Evolutionary conservation across 2,329 filamentous ascomycete genomes (phyloP).

Genomic region (Fusarium albosuccineum): DNA sequence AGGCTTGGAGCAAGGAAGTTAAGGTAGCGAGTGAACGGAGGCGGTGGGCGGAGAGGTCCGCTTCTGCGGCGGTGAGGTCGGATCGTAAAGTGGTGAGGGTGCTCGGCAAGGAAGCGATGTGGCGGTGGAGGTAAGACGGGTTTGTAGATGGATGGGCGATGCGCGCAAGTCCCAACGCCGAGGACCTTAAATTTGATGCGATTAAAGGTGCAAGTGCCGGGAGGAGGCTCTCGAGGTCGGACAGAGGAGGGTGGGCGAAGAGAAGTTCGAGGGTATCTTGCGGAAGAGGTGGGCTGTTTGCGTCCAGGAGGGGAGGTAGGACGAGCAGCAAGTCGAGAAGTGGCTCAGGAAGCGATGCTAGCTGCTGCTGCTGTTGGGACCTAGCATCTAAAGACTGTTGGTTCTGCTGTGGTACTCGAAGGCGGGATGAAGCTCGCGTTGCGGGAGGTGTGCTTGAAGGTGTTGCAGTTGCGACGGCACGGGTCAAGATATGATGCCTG

Average conservation of each 20-base stretch:
- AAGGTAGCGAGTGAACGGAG: conserved; percentile 55
- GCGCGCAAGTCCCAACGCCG: conserved; percentile 63
- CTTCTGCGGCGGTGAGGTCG: conserved; percentile 48
- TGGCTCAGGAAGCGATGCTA: conserved; percentile 54
- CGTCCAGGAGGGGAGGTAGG: conserved; percentile 62
- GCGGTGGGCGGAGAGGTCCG: conserved; percentile 55
- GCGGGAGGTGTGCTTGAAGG: conserved; percentile 46
- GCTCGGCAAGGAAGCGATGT: conserved; percentile 62
- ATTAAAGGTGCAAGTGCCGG: conserved; percentile 62
- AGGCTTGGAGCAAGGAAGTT: conserved; percentile 54
- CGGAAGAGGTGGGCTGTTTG: conserved; percentile 51
- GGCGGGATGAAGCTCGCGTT: conserved; percentile 45
- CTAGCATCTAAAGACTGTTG: conserved; percentile 40
- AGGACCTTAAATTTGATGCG: conserved; percentile 62
- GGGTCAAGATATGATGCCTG: conserved; percentile 64
- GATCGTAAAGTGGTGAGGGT: conserved; percentile 55
- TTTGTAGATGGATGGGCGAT: conserved; percentile 64
- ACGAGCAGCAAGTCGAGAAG: conserved; percentile 68
- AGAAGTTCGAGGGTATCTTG: conserved; percentile 57
- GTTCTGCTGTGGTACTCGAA: conserved; percentile 33
- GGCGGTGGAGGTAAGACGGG: conserved; percentile 69
- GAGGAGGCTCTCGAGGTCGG: conserved; percentile 61
- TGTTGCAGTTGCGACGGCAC: conserved; percentile 63
- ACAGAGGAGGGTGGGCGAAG: conserved; percentile 64
- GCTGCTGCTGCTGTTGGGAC: conserved; percentile 32